Percentiles rank a stretch among this genome's conserved stretches.
Evolutionary conservation across 1,139 yeast species (phyloP).

Genomic region (Komagataea norvegica): DNA sequence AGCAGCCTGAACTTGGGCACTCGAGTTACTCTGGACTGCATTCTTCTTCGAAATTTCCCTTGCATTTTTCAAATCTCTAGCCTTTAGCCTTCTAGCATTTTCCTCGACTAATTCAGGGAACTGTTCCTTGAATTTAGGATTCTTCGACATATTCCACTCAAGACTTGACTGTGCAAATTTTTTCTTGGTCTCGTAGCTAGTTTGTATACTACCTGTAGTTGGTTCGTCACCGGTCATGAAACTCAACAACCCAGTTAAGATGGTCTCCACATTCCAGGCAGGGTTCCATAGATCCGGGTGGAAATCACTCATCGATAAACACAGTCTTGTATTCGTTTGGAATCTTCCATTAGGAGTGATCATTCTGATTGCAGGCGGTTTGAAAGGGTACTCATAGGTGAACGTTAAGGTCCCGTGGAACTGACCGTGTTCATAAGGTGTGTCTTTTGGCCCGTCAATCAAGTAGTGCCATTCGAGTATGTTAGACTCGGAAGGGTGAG

Average conservation of each 20-base stretch:
- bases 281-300: conserved; percentile 97
- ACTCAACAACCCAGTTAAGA: conserved; percentile 76
- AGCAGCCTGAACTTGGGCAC: neutral
- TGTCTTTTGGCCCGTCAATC: conserved; percentile 72
- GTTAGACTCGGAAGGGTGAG: conserved; percentile 80
- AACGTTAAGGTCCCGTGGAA: conserved; percentile 83
- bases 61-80: conserved; percentile 15
- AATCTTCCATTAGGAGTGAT: conserved; percentile 82
- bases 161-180: conserved; percentile 50
- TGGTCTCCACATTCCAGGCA: conserved; percentile 88
- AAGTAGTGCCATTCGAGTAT: conserved; percentile 54
- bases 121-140: conserved; percentile 49
- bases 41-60: neutral
- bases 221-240: conserved; percentile 69
- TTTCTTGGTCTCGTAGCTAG: conserved; percentile 44
- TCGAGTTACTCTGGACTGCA: conserved; percentile 1
- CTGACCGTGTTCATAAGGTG: conserved; percentile 83
- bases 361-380: conserved; percentile 90
- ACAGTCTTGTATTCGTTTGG: conserved; percentile 70
- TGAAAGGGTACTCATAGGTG: conserved; percentile 85
- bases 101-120: conserved; percentile 64
- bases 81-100: conserved; percentile 34
- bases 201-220: conserved; percentile 54
- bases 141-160: conserved; percentile 53
- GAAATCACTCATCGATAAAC: conserved; percentile 85